These are phyloP conservation scores for Venturia nashicola DNA, from an alignment of 2,329 filamentous ascomycete species.

Conservation along the genomic window DNA sequence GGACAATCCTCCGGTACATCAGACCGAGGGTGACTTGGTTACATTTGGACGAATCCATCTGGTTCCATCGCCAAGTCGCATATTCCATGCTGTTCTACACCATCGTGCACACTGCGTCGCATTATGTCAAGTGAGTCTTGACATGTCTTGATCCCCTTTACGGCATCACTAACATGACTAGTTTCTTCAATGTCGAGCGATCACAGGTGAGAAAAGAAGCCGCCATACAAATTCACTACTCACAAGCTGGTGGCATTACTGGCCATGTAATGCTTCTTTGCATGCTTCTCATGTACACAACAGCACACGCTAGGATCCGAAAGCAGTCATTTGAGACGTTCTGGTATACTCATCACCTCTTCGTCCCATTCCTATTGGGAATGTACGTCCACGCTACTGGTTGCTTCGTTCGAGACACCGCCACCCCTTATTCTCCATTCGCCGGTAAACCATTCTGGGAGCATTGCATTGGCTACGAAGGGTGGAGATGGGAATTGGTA, in stretches of 20 bases:
- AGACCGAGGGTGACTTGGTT: conserved; percentile 79
- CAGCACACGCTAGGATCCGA: conserved; percentile 81
- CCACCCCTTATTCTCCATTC: conserved; percentile 65
- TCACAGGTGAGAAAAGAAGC: conserved; percentile 67
- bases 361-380: conserved; percentile 84
- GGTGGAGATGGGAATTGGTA: conserved; percentile 92
- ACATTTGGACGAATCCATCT: conserved; percentile 90
- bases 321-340: conserved; percentile 98
- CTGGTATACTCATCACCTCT: conserved; percentile 99
- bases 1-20: conserved; percentile 73
- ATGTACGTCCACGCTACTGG: conserved; percentile 93
- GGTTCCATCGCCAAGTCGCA: conserved; percentile 92
- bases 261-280: conserved; percentile 98
- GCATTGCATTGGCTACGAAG: conserved; percentile 89
- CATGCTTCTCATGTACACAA: conserved; percentile 98
- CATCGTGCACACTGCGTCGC: conserved; percentile 60
- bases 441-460: conserved; percentile 72
- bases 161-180: conserved; percentile 21
- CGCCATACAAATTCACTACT: conserved; percentile 85
- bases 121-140: conserved; percentile 78
- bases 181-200: conserved; percentile 90
- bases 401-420: conserved; percentile 86
- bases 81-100: conserved; percentile 81
- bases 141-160: not conserved
- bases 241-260: conserved; percentile 78